Conservation (phyloP, 106 monocot genomes). For the Dendrobium chrysotoxum region DNA sequence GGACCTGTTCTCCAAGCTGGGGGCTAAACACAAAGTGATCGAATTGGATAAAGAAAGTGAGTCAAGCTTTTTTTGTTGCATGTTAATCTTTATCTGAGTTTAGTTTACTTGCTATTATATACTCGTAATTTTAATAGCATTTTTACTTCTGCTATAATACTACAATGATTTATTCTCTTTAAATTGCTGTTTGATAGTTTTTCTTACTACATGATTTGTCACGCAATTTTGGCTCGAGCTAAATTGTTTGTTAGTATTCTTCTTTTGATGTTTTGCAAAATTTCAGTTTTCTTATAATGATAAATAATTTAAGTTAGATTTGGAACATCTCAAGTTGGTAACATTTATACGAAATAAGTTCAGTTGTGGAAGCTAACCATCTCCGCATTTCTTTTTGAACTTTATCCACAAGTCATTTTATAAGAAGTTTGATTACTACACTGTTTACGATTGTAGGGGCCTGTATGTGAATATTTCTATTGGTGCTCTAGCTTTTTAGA, state of each 20-base stretch:
- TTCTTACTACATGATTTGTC: not conserved
- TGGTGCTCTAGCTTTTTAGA: not conserved
- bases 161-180: not conserved
- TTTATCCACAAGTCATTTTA: not conserved
- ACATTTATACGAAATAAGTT: not conserved
- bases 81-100: not conserved
- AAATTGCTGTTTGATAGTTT: not conserved
- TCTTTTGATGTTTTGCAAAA: not conserved
- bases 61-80: slow-evolving; percentile 10
- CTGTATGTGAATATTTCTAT: not conserved
- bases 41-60: slow-evolving; percentile 78
- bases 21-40: slow-evolving; percentile 45
- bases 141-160: not conserved
- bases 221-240: not conserved
- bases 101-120: not conserved
- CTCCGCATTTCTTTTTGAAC: not conserved
- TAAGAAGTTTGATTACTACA: not conserved
- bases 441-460: not conserved
- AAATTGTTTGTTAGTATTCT: not conserved
- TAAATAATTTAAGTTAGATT: not conserved
- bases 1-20: slow-evolving; percentile 51
- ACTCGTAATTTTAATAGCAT: not conserved
- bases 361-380: not conserved
- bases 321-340: not conserved
- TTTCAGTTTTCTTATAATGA: not conserved